These are phyloP conservation scores for Trichocladium antarcticum DNA, from an alignment of 495 filamentous ascomycete genomes.

Conservation along the genomic window DNA sequence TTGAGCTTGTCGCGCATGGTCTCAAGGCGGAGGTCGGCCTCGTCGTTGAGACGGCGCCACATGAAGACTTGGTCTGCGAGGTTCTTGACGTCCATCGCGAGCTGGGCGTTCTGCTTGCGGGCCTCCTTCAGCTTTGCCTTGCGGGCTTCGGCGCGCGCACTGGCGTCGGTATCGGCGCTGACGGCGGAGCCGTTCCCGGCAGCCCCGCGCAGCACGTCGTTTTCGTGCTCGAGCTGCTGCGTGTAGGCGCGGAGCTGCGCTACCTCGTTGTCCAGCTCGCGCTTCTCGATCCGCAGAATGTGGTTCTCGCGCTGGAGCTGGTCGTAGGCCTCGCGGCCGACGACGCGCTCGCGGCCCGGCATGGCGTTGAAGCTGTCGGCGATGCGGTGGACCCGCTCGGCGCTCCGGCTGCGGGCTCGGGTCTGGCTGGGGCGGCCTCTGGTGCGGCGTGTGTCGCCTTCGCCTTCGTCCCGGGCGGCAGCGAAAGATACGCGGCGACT, in stretches of 20 bases:
- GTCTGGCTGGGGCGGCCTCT: constrained; percentile 2
- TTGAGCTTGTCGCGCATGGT: constrained; percentile 3
- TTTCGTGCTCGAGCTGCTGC: constrained; percentile 16
- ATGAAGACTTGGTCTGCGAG: constrained; percentile 10
- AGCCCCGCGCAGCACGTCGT: constrained; percentile 19
- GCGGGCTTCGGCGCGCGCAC: constrained; percentile 12
- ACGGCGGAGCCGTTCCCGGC: constrained; percentile 12
- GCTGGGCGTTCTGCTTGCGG: constrained; percentile 12
- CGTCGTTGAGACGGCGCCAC: constrained; percentile 13
- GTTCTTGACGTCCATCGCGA: constrained; percentile 10
- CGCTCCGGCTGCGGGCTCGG: constrained; percentile 12
- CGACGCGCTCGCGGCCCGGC: constrained; percentile 14
- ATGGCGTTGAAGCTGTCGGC: constrained; percentile 14
- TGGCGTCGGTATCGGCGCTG: too few species aligned
- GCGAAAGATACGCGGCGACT: constrained; percentile 19
- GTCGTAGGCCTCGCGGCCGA: constrained; percentile 9
- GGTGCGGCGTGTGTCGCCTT: constrained; percentile 2
- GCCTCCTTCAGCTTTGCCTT: constrained; percentile 11
- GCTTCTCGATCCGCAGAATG: constrained; percentile 14
- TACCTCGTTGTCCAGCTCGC: neutral
- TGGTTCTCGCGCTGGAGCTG: constrained; percentile 17
- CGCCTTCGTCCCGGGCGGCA: constrained; percentile 4
- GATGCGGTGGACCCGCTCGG: constrained; percentile 14
- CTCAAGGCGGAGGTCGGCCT: constrained; percentile 5
- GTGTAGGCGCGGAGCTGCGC: constrained; percentile 4